Base-by-base conservation (phyloP, 495 filamentous ascomycete genomes). In the Parathielavia hyrcaniae region DNA sequence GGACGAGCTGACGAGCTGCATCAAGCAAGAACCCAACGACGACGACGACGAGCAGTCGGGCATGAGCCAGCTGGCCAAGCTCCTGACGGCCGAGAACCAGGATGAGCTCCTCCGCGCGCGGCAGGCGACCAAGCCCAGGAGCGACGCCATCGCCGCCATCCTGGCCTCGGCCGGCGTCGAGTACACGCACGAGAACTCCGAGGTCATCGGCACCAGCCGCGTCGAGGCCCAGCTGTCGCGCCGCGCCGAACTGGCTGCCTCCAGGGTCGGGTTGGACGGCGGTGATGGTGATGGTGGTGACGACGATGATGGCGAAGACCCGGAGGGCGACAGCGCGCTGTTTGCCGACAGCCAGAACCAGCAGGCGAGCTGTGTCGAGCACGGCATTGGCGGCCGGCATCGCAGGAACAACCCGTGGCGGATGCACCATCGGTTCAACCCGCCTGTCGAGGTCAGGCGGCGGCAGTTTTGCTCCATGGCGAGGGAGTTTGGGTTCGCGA, bases 141-240 rank as follows among this genome's bases (percentile, higher is more conserved):
- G 79, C 59, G 90, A 97, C 64, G 82, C 90, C 5, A 79, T 98
- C 32, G 87, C 91, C 59, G 93, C 90, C 19, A 97, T 98, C 63
- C 82, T 98, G 7, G 83, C 91, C 9, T 78, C 83, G 32, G 91
- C 90, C 2, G 93, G 95, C 8, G 91, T 98, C 14, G 85, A 93
- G 69, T 98, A 98, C 69, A 95, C 90, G 11, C 93, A 98, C 65
- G 86, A 96, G 59, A 98, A 98, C 67, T 90, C 87, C 41, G 93
- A 98, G 72, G 91, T 98, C 17, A 86, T 98, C 48, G 93, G 93
- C 36, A 88, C 88, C 0, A 91, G 87, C 10, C 87, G 84, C 53
- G 79, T 96, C 20, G 93, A 98, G 73, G 85, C 86, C 56, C 80
- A 81, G 44, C 80, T 97, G 20, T 88, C 86, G 53, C 81, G 83